Conservation (phyloP, 805 yeast genomes). For the Cyberlindnera americana region DNA sequence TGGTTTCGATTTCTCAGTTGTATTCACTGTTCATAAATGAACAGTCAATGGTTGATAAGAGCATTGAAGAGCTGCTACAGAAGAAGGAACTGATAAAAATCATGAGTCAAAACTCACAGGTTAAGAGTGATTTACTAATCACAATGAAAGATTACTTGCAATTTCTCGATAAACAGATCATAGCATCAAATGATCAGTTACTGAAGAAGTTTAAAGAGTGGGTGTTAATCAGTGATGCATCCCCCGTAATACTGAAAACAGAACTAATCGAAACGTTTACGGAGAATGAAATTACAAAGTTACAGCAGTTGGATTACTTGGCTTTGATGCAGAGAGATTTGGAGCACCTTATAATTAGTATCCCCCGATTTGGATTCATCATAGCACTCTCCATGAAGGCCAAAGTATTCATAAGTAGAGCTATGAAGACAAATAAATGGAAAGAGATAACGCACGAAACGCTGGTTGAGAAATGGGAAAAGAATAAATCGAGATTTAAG, state of each 20-base stretch:
- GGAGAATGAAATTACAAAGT: constrained; percentile 25
- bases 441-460: constrained; percentile 43
- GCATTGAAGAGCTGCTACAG: constrained; percentile 36
- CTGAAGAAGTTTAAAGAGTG: constrained; percentile 5
- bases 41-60: constrained; percentile 50
- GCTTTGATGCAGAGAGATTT: constrained; percentile 40
- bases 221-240: neutral
- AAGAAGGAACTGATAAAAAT: constrained; percentile 35
- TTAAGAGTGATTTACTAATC: constrained; percentile 38
- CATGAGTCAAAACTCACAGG: constrained; percentile 30
- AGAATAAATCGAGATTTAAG: constrained; percentile 39
- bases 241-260: constrained; percentile 1
- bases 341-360: constrained; percentile 39
- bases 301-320: constrained; percentile 41
- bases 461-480: constrained; percentile 43
- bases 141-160: constrained; percentile 24
- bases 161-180: constrained; percentile 3
- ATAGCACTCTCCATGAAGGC: constrained; percentile 43
- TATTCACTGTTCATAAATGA: constrained; percentile 43
- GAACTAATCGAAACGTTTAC: constrained; percentile 8
- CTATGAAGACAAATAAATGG: constrained; percentile 34
- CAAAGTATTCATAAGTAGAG: constrained; percentile 40
- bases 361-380: constrained; percentile 49
- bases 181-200: neutral
- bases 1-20: constrained; percentile 33